Base-by-base conservation (phyloP, 306 rosid genomes). In the Oxytropis ochrocephala region DNA sequence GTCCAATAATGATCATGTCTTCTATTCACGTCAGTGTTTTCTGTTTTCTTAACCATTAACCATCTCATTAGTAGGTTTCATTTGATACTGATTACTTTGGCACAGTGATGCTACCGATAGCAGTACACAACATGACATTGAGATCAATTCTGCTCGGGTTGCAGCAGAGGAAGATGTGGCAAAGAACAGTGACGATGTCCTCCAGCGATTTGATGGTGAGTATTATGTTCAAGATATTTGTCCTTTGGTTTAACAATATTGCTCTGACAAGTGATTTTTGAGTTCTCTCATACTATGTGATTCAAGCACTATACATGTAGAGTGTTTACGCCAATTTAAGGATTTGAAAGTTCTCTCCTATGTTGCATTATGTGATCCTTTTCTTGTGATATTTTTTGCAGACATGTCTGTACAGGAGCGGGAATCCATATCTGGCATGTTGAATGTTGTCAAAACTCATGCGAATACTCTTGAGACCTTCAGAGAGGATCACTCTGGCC, bases 91-190 rank as follows among this genome's bases (percentile, higher is more conserved):
- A 11, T 54, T 67, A 32, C 11, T 42, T 56, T 73, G 56, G 48
- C 75, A 69, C 82, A 89, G 96, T 75, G 82, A 52, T 70, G 89
- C 91, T 81, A 80, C 73, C 19, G 85, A 88, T 24, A 69, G 75
- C 41, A 89, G 84, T 73, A 80, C 59, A 67, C 89, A 89, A 67
- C 96, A 92, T 58, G 88, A 81, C 32, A 46, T 18, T 16, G 98
- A 92, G 82, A 76, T 92, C 61, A 70, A 64, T 73, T 87, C 86
- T 67, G 80, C 76, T 50, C 89, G 95, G 61, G 61, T 66, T 41
- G 79, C 84, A 12, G 88, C 88, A 2, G 98, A 80, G 77, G 78
- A 87, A 70, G 91, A 86, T 48, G 92, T 84, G 36, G 83, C 79
- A 24, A 74, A 82, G 74, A 81, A 84, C 72, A 83, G 66, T 11